These are phyloP conservation scores for Fusarium oligoseptatum DNA, from an alignment of 2,329 filamentous ascomycete genomes.

Conservation along the genomic window DNA sequence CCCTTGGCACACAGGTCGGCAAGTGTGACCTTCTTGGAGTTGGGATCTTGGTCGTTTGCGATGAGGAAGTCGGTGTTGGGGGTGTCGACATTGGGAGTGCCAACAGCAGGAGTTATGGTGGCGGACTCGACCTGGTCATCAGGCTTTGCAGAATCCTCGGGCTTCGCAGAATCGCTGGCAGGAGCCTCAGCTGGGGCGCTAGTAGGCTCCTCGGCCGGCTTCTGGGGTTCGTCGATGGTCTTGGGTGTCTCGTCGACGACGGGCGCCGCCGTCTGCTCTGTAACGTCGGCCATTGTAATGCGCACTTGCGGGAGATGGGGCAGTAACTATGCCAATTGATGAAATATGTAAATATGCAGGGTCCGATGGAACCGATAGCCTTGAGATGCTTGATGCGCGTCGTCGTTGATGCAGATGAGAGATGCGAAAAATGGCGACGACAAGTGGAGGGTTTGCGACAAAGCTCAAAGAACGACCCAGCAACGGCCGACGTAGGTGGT, in stretches of 20 bases:
- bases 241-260: slow-evolving; percentile 37
- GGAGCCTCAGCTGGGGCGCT: slow-evolving; percentile 3
- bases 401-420: slow-evolving; percentile 25
- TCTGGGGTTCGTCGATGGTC: slow-evolving; percentile 23
- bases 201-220: slow-evolving; percentile 1
- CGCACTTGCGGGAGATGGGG: background rate
- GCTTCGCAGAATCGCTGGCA: slow-evolving; percentile 24
- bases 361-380: background rate
- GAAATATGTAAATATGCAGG: background rate
- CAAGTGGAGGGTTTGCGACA: slow-evolving; percentile 42
- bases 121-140: slow-evolving; percentile 36
- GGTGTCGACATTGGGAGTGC: slow-evolving; percentile 33
- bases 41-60: slow-evolving; percentile 58
- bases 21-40: slow-evolving; percentile 73
- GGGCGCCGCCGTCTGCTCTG: slow-evolving; percentile 45
- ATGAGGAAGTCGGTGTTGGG: slow-evolving; percentile 43
- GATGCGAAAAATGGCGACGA: slow-evolving; percentile 18
- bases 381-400: background rate
- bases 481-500: slow-evolving; percentile 30
- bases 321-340: background rate
- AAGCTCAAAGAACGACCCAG: slow-evolving; percentile 33
- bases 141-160: slow-evolving; percentile 28
- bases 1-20: slow-evolving; percentile 85
- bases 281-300: slow-evolving; percentile 47
- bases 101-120: slow-evolving; percentile 31